Evolutionary conservation across 164 flowering plant species (phyloP).

Genomic region (Sextonia rubra): DNA sequence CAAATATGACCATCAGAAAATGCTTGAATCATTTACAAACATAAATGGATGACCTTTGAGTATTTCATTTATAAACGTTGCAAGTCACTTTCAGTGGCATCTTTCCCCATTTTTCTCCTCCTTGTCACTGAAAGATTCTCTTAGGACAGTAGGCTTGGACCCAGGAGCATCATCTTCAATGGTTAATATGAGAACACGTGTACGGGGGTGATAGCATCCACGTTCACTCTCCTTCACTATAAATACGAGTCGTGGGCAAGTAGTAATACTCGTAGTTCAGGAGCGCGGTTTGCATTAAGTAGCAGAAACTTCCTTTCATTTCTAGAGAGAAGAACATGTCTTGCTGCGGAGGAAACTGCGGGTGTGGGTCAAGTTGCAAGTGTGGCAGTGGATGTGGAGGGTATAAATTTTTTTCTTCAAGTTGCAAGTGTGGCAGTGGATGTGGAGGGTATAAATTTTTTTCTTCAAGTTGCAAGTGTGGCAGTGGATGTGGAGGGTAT

Average conservation of each 20-base stretch:
- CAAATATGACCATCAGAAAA: too few species aligned
- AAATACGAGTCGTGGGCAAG: constrained; percentile 14
- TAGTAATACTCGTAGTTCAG: neutral
- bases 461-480: constrained; percentile 53
- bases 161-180: neutral
- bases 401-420: constrained; percentile 23
- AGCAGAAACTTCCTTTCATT: neutral
- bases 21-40: too few species aligned
- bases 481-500: constrained; percentile 52
- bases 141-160: too few species aligned
- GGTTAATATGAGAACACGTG: constrained; percentile 20
- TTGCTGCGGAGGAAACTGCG: constrained; percentile 70
- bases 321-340: constrained; percentile 34
- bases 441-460: constrained; percentile 36
- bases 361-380: constrained; percentile 56
- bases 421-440: constrained; percentile 57
- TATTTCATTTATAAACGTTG: too few species aligned
- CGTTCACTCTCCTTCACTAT: constrained; percentile 13
- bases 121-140: too few species aligned
- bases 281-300: neutral
- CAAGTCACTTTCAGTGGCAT: too few species aligned
- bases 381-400: constrained; percentile 59
- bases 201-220: constrained; percentile 5
- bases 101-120: too few species aligned
- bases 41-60: too few species aligned